A percentile compares a stretch with the other conserved stretches of the same genome.
These are phyloP conservation scores for Lunasporangiospora selenospora DNA, from an alignment of 192 early-diverging fungal genomes.

Conservation along the genomic window DNA sequence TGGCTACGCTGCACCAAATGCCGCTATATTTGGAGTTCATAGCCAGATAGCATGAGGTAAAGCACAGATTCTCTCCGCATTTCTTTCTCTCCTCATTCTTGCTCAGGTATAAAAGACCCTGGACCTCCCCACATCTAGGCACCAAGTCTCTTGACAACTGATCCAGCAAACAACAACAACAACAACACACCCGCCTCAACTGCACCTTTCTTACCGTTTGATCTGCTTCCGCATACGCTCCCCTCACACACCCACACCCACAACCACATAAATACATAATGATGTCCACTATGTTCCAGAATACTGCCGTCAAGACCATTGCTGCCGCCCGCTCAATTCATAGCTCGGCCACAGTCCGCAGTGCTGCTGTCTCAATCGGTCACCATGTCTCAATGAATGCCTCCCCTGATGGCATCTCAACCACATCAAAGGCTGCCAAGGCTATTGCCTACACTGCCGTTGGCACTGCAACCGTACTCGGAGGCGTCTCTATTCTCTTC, in stretches of 20 bases:
- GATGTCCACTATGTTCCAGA: conserved; percentile 29
- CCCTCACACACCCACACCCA: not conserved
- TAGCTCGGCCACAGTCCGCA: conserved; percentile 18
- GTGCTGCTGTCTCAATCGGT: conserved; percentile 1
- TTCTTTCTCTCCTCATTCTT: too few species aligned
- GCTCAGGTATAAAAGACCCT: too few species aligned
- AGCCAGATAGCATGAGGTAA: too few species aligned
- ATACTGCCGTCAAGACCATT: conserved; percentile 11
- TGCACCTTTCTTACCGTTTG: too few species aligned
- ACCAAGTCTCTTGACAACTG: too few species aligned
- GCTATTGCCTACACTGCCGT: conserved; percentile 28
- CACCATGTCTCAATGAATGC: conserved; percentile 1
- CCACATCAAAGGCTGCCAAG: conserved; percentile 20
- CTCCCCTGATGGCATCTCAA: not conserved
- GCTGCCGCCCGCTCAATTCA: conserved; percentile 28
- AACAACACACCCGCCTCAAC: too few species aligned
- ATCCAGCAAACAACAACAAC: too few species aligned
- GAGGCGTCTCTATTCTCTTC: conserved; percentile 13
- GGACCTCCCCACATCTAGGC: too few species aligned
- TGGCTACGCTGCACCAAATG: too few species aligned
- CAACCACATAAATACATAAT: conserved; percentile 1
- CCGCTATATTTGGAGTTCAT: too few species aligned
- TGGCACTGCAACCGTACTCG: conserved; percentile 20
- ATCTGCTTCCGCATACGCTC: too few species aligned
- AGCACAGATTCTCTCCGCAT: too few species aligned